phyloP scores from a whole-genome alignment of 257 asterid species.

The Prunella vulgaris region DNA sequence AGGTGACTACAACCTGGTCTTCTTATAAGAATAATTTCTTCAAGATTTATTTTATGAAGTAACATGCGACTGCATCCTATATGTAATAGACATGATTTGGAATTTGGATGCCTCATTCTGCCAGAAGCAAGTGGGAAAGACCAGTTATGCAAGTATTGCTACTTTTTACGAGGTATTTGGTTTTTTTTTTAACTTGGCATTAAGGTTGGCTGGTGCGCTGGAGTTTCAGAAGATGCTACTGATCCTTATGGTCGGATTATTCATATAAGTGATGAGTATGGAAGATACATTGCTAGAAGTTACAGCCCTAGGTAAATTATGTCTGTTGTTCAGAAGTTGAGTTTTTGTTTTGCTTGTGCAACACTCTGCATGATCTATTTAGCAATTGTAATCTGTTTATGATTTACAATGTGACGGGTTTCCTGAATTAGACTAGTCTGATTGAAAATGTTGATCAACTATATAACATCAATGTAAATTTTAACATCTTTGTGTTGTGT shows the following conservation, averaged over 20 bases:
- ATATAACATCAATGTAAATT: not conserved
- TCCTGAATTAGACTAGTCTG: not conserved
- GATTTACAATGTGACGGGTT: not conserved
- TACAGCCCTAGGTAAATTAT: constrained; percentile 83
- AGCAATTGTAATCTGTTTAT: not conserved
- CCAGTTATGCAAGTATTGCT: not conserved
- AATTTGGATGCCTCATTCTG: constrained; percentile 4
- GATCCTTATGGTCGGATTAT: constrained; percentile 92
- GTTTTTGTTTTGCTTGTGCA: constrained; percentile 2
- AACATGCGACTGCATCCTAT: not conserved
- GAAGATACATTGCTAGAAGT: constrained; percentile 87
- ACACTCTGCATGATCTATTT: not conserved
- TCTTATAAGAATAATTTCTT: not conserved
- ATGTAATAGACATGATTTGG: constrained; percentile 4
- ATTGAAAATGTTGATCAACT: constrained; percentile 3
- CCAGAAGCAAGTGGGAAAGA: not conserved
- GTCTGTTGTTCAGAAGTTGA: not conserved
- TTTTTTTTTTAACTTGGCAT: constrained; percentile 25
- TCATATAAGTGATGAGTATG: constrained; percentile 81
- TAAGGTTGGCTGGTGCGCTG: constrained; percentile 99
- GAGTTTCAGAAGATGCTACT: constrained; percentile 60
- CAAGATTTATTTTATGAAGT: not conserved
- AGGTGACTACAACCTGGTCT: not conserved
- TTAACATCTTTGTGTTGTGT: not conserved
- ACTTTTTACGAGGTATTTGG: not conserved